Base-by-base conservation (phyloP, 805 yeast genomes). In the Cyberlindnera nakhonratchasimensis region DNA sequence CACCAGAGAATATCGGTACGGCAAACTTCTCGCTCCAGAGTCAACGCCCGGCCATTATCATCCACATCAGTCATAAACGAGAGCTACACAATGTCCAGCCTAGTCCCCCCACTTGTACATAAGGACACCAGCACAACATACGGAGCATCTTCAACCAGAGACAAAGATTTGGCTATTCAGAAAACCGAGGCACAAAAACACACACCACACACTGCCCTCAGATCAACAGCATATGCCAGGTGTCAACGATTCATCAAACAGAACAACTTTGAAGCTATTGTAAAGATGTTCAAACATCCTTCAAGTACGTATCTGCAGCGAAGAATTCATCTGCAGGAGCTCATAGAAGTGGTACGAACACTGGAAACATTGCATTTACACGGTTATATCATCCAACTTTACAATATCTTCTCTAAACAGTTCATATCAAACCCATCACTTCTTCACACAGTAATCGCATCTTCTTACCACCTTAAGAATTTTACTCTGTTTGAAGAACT, bases 401-500 rank as follows among this genome's bases (percentile, higher is more conserved):
- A 28, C 25, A 26, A 23, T 9, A 18, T 36, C 23, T 36, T 28
- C 32, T 37, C 47, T 2, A 2, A n/a, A n/a, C n/a, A 17, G 22
- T 41, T 39, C 33, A 24, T 14, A 8, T 5, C 6, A 9, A 26
- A 23, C 14, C 39, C 37, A n/a, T 18, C 21, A 12, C 34, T 47
- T 2, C 21, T 44, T 5, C 34, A 22, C 21, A 7, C 18, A 6
- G 39, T 33, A 21, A 16, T 47, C 10, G 31, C 40, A n/a, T 33
- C 52, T 2, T 11, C 46, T 12, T 44, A 29, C 21, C 14, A 16
- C 14, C 5, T 4, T 8, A 29, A 30, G 9, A 39, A 39, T 17
- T 44, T 30, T 23, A 31, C 24, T 5, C 29, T 45, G 4, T 55
- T 52, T 37, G 61, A 57, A 18, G 38, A 34, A 11, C 40, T 55